Evolutionary conservation across 2,329 filamentous ascomycete species (phyloP), one percentile per base, ranked within the genome.

Genomic region (Camillea tinctor): DNA sequence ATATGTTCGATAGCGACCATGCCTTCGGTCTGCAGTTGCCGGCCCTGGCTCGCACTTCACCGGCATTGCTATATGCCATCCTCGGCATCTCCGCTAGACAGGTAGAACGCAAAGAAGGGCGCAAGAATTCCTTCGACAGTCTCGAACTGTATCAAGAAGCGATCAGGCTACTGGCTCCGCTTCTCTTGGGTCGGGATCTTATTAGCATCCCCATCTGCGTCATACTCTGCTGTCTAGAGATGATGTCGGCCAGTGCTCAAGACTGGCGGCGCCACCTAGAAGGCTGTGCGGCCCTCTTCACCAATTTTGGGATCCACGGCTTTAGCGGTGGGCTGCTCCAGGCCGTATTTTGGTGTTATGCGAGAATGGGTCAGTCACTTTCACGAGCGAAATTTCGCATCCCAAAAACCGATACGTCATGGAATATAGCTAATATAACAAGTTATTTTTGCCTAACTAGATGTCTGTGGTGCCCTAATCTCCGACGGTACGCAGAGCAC

Each of bases 341-440:
- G 68, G 81, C 83, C 0, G 74, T 85, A 0, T 86, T 86, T 61
- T 86, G 84, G 84, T 85, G 82, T 62, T 86, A 83, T 66, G 82
- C 81, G 1, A 76, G 83, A 52, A 86, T 86, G 82, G 79, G 78
- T 80, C 60, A 61, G 74, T 64, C 36, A 44, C 36, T 44, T n/a
- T 44, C 36, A 44, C 17, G 36, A 44, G 36, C 36, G 36, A 44
- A 44, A n/a, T 15, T 44, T 44, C 17, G 3, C 6, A 44, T n/a
- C 36, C 17, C 36, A n/a, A 44, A 30, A 56, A 30, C 55, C 22
- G 60, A 59, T 40, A 30, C 5, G 4, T 44, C 15, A 24, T 36
- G 55, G 55, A n/a, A 60, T 52, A 59, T 22, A 60, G 21, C 61
- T 0, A n/a, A 24, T 52, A 24, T 30, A 6, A 51, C 19, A 22